Percentiles rank a stretch among this genome's conserved stretches.
Conservation (phyloP, 805 yeast genomes). For the Metschnikowia chrysomelidarum region DNA sequence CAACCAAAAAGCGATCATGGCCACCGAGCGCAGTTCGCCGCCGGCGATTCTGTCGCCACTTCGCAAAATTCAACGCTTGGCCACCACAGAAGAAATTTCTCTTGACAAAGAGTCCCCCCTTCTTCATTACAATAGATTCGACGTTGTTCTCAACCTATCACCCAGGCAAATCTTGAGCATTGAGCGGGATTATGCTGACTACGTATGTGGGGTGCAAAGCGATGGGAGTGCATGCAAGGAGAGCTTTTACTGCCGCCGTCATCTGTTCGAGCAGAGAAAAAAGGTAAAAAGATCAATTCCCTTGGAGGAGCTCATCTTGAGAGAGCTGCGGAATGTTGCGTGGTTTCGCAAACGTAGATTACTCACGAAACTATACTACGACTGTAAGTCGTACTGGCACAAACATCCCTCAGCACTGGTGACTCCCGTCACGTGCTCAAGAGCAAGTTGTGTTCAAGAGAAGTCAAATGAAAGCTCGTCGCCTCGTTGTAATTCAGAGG, state of each 20-base stretch:
- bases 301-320: constrained; percentile 12
- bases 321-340: constrained; percentile 12
- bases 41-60: constrained; percentile 13
- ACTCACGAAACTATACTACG: constrained; percentile 12
- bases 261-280: constrained; percentile 15
- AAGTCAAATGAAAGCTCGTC: constrained; percentile 2
- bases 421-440: constrained; percentile 14
- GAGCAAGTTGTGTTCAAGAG: constrained; percentile 13
- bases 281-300: constrained; percentile 14
- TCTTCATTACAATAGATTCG: constrained; percentile 9
- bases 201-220: constrained; percentile 17
- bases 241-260: constrained; percentile 14
- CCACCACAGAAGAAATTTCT: background rate
- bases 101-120: background rate
- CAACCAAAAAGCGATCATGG: background rate
- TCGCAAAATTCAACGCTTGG: constrained; percentile 9
- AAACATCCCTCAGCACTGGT: constrained; percentile 7
- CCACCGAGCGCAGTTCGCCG: no score
- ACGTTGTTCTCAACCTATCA: constrained; percentile 11
- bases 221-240: constrained; percentile 13
- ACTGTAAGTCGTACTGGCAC: constrained; percentile 17
- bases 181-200: constrained; percentile 15
- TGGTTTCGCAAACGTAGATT: constrained; percentile 14
- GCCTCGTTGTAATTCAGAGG: constrained; percentile 4
- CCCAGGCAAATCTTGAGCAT: constrained; percentile 15